Evolutionary conservation across 495 filamentous ascomycete species (phyloP), one percentile per base, ranked within the genome.

Genomic region (Podospora anserina): DNA sequence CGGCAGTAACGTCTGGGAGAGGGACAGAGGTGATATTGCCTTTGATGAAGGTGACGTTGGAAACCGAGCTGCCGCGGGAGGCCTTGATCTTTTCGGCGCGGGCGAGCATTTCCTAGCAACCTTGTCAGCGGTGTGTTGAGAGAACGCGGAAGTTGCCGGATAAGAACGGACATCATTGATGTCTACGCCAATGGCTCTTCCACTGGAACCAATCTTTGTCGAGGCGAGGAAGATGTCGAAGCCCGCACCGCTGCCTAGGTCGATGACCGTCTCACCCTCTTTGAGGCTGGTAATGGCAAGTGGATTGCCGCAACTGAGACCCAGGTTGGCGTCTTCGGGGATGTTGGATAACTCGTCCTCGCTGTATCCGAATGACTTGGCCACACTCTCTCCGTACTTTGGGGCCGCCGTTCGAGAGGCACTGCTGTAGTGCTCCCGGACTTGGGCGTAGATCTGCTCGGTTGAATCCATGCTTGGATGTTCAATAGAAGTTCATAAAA

Each of bases 281-380:
- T 77, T 74, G 5, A 91, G 60, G 61, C 78, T 85, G 18, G 88
- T 84, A 4, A 86, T 74, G 20, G 81, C 85, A 0, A 89, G 65
- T 0, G 89, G 88, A 63, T 91, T 90, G 4, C 89, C 89, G 70
- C 89, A 91, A 76, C 87, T 87, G 0, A 90, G 71, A n/a, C 88
- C 88, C 3, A 90, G 78, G 67, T 90, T 90, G 44, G 89, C 78
- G 23, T 80, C 83, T 53, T 82, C 71, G n/a, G 88, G 87, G 54
- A 87, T 82, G 58, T 72, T 75, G 49, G 76, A 69, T 3, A 91
- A 81, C 20, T 91, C 86, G 26, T 82, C 82, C 27, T 73, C 69
- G 49, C 77, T 75, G 74, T 91, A 91, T 28, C 89, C 88, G 68
- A 91, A 89, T 0, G 88, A 82, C 61, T 77, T 76, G 55, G 88